A percentile compares a stretch with the other conserved stretches of the same genome.
Evolutionary conservation across 108 stramenopile species (phyloP).

Genomic region (Cyclotella distinguenda): DNA sequence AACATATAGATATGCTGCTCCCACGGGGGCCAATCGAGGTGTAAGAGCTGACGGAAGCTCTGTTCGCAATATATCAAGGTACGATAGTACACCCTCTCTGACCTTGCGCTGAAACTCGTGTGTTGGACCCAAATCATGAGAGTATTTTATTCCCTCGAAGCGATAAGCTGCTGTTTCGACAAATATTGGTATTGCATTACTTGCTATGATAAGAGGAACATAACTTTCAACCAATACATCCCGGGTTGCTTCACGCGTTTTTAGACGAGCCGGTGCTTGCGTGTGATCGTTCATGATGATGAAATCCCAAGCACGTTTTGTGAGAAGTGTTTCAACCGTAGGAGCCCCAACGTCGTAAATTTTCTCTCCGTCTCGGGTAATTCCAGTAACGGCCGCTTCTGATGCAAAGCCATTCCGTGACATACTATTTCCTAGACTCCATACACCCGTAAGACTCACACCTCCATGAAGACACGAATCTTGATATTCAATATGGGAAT

Average conservation of each 20-base stretch:
- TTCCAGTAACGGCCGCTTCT: constrained; percentile 19
- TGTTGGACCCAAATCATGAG: constrained; percentile 57
- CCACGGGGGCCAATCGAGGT: constrained; percentile 62
- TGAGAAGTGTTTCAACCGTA: constrained; percentile 53
- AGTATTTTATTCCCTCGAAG: constrained; percentile 41
- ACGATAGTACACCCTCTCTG: constrained; percentile 48
- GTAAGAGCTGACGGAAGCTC: constrained; percentile 2
- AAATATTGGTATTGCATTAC: constrained; percentile 40
- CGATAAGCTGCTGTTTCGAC: constrained; percentile 69
- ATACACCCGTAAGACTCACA: constrained; percentile 49
- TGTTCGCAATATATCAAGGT: constrained; percentile 17
- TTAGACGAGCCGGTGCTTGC: constrained; percentile 58
- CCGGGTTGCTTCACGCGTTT: constrained; percentile 35
- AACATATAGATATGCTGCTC: constrained; percentile 54
- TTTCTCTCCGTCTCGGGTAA: constrained; percentile 10
- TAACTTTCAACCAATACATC: constrained; percentile 46
- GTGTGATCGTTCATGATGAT: constrained; percentile 80
- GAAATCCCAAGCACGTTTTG: constrained; percentile 50
- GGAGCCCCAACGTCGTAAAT: constrained; percentile 69
- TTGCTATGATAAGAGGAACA: constrained; percentile 41
- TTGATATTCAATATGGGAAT: constrained; percentile 33
- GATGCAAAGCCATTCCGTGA: constrained; percentile 48
- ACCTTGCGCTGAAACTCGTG: constrained; percentile 52
- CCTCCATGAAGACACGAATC: constrained; percentile 73
- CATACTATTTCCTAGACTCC: constrained; percentile 72